A percentile compares a stretch with the other conserved stretches of the same genome.
These are phyloP conservation scores for Cryphonectria radicalis DNA, from an alignment of 2,329 filamentous ascomycete genomes.

Conservation along the genomic window DNA sequence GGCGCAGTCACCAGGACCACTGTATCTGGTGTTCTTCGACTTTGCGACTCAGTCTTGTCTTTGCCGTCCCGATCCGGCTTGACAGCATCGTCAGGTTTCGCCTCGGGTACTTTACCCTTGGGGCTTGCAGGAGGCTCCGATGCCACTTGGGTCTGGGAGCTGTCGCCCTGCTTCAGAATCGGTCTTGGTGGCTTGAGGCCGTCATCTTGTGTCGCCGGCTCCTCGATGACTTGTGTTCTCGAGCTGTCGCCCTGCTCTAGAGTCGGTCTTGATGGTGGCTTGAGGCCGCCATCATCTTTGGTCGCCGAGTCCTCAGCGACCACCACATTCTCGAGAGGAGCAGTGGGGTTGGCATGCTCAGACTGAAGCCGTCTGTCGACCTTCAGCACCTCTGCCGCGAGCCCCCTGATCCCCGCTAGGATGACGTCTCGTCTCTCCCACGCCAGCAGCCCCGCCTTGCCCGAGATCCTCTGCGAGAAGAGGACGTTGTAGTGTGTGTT, in stretches of 20 bases:
- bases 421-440: slow-evolving; percentile 56
- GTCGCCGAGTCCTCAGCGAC: slow-evolving; percentile 18
- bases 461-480: slow-evolving; percentile 44
- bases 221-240: slow-evolving; percentile 22
- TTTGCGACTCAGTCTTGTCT: neutral
- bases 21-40: slow-evolving; percentile 22
- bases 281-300: slow-evolving; percentile 14
- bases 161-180: slow-evolving; percentile 25
- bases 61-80: neutral
- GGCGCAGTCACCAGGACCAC: slow-evolving; percentile 24
- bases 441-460: slow-evolving; percentile 50
- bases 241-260: slow-evolving; percentile 29
- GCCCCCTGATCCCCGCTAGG: slow-evolving; percentile 44
- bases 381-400: slow-evolving; percentile 46
- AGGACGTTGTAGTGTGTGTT: slow-evolving; percentile 49
- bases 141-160: slow-evolving; percentile 25
- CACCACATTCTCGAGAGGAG: slow-evolving; percentile 42
- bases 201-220: neutral
- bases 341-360: slow-evolving; percentile 30
- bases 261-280: slow-evolving; percentile 20
- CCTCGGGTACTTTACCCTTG: slow-evolving; percentile 25
- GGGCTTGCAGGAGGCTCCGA: slow-evolving; percentile 26
- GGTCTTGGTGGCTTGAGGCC: slow-evolving; percentile 24
- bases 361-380: slow-evolving; percentile 44
- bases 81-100: neutral